Conservation (phyloP, 2,329 filamentous ascomycete genomes). For the Hirsutella thompsonii region DNA sequence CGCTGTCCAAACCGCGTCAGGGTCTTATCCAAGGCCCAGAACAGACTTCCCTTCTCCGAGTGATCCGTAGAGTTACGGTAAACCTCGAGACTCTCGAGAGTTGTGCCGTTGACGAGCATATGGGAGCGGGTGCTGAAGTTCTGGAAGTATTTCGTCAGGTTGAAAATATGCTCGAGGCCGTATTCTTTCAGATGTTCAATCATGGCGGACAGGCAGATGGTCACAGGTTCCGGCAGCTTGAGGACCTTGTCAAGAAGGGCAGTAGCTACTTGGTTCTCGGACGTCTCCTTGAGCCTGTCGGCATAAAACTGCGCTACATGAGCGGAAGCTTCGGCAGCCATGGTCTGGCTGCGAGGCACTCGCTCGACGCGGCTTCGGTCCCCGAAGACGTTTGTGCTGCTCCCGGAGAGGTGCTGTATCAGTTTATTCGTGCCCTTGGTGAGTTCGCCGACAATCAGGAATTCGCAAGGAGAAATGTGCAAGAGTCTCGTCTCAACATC, state of each 20-base stretch:
- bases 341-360: constrained; percentile 62
- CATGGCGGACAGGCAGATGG: constrained; percentile 89
- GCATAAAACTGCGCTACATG: constrained; percentile 92
- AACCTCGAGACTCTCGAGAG: constrained; percentile 83
- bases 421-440: constrained; percentile 89
- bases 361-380: constrained; percentile 81
- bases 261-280: constrained; percentile 41
- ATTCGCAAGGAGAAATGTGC: constrained; percentile 91
- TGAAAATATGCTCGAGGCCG: constrained; percentile 87
- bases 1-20: constrained; percentile 80
- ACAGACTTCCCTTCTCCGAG: constrained; percentile 72
- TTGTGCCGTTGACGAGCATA: constrained; percentile 94
- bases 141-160: constrained; percentile 93
- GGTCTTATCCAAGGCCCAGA: constrained; percentile 93
- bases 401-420: constrained; percentile 77
- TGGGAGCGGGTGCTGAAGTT: constrained; percentile 89
- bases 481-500: constrained; percentile 92
- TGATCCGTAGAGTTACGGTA: constrained; percentile 92
- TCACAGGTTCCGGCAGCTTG: constrained; percentile 72
- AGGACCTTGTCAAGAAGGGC: constrained; percentile 76
- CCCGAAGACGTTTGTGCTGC: constrained; percentile 82
- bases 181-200: constrained; percentile 88
- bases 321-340: constrained; percentile 72
- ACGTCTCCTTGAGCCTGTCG: constrained; percentile 57
- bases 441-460: constrained; percentile 81